Conservation (phyloP, 768 basidiomycete species). For the Candolleomyces efflorescens region DNA sequence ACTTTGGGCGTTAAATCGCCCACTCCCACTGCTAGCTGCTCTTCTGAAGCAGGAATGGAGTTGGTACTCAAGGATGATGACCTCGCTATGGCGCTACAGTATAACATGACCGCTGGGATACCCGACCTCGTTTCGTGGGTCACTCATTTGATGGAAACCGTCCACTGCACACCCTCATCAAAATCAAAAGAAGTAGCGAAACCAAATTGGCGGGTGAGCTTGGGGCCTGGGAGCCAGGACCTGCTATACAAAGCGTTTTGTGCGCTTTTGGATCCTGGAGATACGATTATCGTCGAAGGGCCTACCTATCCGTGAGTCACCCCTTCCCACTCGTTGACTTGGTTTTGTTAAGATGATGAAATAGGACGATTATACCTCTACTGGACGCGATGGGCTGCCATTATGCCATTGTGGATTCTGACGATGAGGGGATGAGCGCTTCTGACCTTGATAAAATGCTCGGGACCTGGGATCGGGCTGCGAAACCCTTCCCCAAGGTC, state of each 20-base stretch:
- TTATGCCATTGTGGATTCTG: slow-evolving; percentile 61
- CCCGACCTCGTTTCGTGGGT: slow-evolving; percentile 55
- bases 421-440: slow-evolving; percentile 63
- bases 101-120: slow-evolving; percentile 59
- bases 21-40: slow-evolving; percentile 5
- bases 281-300: slow-evolving; percentile 72
- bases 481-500: slow-evolving; percentile 59
- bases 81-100: slow-evolving; percentile 58
- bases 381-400: slow-evolving; percentile 50
- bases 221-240: slow-evolving; percentile 77
- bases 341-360: too few relatives aligned
- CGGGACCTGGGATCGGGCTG: slow-evolving; percentile 58
- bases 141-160: slow-evolving; percentile 48
- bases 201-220: slow-evolving; percentile 59
- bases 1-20: slow-evolving; percentile 47
- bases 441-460: slow-evolving; percentile 54
- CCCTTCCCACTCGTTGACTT: neutral
- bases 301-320: slow-evolving; percentile 63
- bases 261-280: slow-evolving; percentile 69
- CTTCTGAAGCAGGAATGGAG: slow-evolving; percentile 23
- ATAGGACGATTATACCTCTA: slow-evolving; percentile 60
- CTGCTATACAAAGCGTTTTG: slow-evolving; percentile 72
- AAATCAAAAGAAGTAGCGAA: neutral
- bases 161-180: slow-evolving; percentile 43
- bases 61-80: slow-evolving; percentile 47